These are phyloP conservation scores for Beauveria sp. DNA, from an alignment of 2,329 filamentous ascomycete genomes.

Conservation along the genomic window DNA sequence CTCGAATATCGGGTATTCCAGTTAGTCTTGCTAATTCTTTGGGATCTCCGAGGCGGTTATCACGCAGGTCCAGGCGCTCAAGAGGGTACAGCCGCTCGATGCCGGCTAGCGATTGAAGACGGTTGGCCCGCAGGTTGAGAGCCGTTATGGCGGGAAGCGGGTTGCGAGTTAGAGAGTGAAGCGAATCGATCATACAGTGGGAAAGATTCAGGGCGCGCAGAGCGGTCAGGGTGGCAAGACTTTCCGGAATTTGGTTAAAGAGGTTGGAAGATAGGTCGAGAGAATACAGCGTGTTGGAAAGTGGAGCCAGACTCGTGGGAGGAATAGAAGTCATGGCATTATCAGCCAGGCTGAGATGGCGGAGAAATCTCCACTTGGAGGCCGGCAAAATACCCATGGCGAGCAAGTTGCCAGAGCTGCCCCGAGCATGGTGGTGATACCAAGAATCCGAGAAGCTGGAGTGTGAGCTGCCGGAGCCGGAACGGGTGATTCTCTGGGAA, in stretches of 20 bases:
- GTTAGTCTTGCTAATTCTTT: conserved; percentile 85
- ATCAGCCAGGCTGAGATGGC: conserved; percentile 84
- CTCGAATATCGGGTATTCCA: conserved; percentile 80
- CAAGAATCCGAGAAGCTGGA: conserved; percentile 63
- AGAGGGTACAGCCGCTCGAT: conserved; percentile 83
- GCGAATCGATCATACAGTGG: conserved; percentile 93
- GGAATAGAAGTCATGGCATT: conserved; percentile 81
- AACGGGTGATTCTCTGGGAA: conserved; percentile 71
- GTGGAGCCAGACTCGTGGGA: conserved; percentile 65
- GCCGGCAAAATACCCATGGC: conserved; percentile 64
- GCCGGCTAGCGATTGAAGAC: conserved; percentile 77
- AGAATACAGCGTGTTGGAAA: conserved; percentile 83
- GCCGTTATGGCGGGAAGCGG: conserved; percentile 90
- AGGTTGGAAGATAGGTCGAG: conserved; percentile 89
- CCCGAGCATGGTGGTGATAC: conserved; percentile 50
- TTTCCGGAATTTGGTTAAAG: conserved; percentile 91
- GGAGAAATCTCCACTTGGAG: conserved; percentile 90
- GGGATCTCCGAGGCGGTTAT: conserved; percentile 86
- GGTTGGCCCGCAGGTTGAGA: conserved; percentile 83
- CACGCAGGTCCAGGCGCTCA: conserved; percentile 82
- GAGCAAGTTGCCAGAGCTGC: conserved; percentile 73
- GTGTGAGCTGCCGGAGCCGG: conserved; percentile 86
- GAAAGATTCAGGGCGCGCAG: conserved; percentile 90
- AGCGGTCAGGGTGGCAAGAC: conserved; percentile 73
- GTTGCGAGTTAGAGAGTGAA: conserved; percentile 78